Evolutionary conservation across 2,329 filamentous ascomycete species (phyloP), one percentile per base, ranked within the genome.

Genomic region (Pseudocercospora macadamiae): DNA sequence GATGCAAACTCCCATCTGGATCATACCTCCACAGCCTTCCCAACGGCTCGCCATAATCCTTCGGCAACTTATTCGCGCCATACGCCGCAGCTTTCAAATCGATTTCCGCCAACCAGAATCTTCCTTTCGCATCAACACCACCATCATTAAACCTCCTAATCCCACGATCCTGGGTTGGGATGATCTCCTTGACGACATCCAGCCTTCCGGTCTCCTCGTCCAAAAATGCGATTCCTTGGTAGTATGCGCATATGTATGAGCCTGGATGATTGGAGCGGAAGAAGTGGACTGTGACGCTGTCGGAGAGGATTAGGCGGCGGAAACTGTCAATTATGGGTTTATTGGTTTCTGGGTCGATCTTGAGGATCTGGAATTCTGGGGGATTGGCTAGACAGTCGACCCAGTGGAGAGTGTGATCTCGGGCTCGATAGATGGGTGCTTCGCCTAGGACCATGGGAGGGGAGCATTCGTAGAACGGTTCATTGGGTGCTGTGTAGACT

Each of bases 121-220:
- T 45, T 4, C 52, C 52, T n/a, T 54, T 54, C 6, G 52, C 52
- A 47, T 54, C 52, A 1, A 54, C 25, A 9, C 52, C 52, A 2
- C 52, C 52, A 47, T 55, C 52, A 25, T 55, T 55, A 6, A 55
- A 55, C 21, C 52, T 55, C 12, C 52, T n/a, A n/a, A 55, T 36
- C 3, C 3, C 16, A 1, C 52, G 52, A 45, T 55, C 52, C 0
- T 18, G 1, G 3, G 39, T 36, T 12, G 52, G 52, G 19, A 55
- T 55, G 18, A 55, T 55, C 16, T 55, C 52, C 4, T 47, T 55
- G 2, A 55, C 39, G n/a, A 55, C 26, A 2, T 55, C 52, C 5
- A 55, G 9, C n/a, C 21, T 7, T 16, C 37, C 52, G 4, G 52
- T 55, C 8, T 45, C 16, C 21, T 55, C 39, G 26, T 55, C 52